Evolutionary conservation across 371 early-diverging fungal genomes (phyloP).

Genomic region (Thermomucor indicae-seudaticae): DNA sequence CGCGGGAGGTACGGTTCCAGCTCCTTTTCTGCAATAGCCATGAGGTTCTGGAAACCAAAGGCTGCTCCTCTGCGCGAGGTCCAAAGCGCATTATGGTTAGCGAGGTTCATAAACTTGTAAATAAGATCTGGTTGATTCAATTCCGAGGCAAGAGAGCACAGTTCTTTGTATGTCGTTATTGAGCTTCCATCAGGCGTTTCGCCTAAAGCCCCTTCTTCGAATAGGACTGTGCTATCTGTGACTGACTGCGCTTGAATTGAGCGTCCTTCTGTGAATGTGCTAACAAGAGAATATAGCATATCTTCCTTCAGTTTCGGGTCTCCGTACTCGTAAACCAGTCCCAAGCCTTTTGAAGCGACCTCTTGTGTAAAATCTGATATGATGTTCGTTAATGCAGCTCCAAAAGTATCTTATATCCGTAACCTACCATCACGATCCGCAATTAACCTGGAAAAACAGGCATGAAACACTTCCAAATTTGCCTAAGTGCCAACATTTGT

Average conservation of each 20-base stretch:
- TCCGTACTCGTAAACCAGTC: constrained; percentile 83
- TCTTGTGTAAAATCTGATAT: constrained; percentile 67
- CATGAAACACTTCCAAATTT: constrained; percentile 56
- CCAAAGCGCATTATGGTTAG: constrained; percentile 89
- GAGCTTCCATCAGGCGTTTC: constrained; percentile 78
- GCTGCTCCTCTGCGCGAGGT: constrained; percentile 88
- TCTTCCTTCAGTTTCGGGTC: constrained; percentile 66
- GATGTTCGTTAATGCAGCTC: neutral
- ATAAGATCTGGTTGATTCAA: constrained; percentile 92
- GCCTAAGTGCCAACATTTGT: constrained; percentile 8
- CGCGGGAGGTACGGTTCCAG: constrained; percentile 72
- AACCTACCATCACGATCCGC: constrained; percentile 73
- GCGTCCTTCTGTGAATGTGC: constrained; percentile 57
- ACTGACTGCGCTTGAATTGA: constrained; percentile 64
- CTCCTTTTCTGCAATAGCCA: constrained; percentile 74
- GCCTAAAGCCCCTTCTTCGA: constrained; percentile 69
- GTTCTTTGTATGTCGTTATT: constrained; percentile 80
- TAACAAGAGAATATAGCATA: constrained; percentile 57
- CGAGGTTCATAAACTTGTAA: constrained; percentile 93
- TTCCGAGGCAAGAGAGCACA: constrained; percentile 86
- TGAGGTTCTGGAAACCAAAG: constrained; percentile 81
- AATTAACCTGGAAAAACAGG: constrained; percentile 73
- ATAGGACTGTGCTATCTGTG: constrained; percentile 74
- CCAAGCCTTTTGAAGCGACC: constrained; percentile 85
- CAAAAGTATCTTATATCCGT: neutral